phyloP scores from a whole-genome alignment of 768 basidiomycete species.

The Cantharellus anzutake region DNA sequence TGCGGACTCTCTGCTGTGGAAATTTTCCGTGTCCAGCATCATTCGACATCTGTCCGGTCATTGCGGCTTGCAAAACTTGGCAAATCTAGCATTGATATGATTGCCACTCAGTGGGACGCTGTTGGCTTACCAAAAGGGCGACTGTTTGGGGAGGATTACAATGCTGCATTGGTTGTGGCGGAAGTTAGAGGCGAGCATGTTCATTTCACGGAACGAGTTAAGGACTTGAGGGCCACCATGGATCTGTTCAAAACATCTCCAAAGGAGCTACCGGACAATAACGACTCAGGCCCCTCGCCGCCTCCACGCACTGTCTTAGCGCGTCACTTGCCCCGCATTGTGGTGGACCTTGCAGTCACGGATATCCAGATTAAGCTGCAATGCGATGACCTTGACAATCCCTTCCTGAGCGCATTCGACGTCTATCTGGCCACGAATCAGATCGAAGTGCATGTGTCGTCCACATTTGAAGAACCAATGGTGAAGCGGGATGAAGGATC shows the following conservation, averaged over 20 bases:
- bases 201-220: too few species aligned
- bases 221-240: conserved; percentile 25
- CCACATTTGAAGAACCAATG: background rate
- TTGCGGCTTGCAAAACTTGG: conserved; percentile 1
- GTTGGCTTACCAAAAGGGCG: conserved; percentile 29
- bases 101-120: conserved; percentile 35
- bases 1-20: conserved; percentile 25
- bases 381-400: background rate
- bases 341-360: conserved; percentile 30
- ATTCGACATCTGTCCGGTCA: background rate
- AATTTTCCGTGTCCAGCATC: background rate
- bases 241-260: conserved; percentile 19
- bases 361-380: conserved; percentile 24
- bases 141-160: conserved; percentile 36
- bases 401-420: background rate
- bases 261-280: background rate
- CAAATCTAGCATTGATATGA: background rate
- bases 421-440: background rate
- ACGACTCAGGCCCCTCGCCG: too few species aligned
- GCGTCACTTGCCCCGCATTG: conserved; percentile 29
- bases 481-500: too few species aligned
- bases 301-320: too few species aligned
- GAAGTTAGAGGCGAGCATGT: conserved; percentile 26
- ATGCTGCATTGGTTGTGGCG: conserved; percentile 34
- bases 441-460: background rate